Base-by-base conservation (phyloP, 768 basidiomycete genomes). In the Podaxis sp. region DNA sequence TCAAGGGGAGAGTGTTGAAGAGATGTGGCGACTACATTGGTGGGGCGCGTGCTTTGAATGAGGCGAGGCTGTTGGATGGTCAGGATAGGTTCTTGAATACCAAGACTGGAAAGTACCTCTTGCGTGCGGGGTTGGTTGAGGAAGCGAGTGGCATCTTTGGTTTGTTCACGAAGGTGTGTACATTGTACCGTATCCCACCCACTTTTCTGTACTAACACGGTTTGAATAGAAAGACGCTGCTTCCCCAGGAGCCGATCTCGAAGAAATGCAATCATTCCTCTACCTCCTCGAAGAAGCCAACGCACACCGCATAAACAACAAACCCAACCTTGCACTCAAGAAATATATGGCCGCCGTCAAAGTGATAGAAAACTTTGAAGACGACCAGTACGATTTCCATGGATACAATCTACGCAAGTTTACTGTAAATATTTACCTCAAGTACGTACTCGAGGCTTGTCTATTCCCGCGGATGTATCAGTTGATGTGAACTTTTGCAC, bases 321-420 rank as follows among this genome's bases (percentile, higher is more conserved):
- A 87, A 68, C 76, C 87, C 24, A 87, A 87, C 36, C 77, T 91
- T 65, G 95, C 97, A 5, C 77, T 99, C 70, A 97, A 97, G 77
- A 86, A 87, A 70, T 98, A 92, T 69, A 82, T 86, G 62, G 82
- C 87, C 30, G 79, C 96, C 51, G 84, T 86, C 63, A 92, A 87
- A 79, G 93, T 93, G 15, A 98, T 96, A 73, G 83, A 89, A 58
- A 90, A 91, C 57, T 84, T 92, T 66, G 94, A 97, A 66, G 95
- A 98, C 67, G 96, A 97, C 70, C 95, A 99, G 75, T 98, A 90
- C 68, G 97, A 99, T 74, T 99, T 99, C 82, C 97, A 99, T 73
- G 87, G 90, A 6, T 99, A 98, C 74, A 93, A 93, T 67, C 67
- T 98, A 67, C 88, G 97, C 58, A 95, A 92, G 68, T 92, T 88